These are phyloP conservation scores for Lichina pygmaea DNA, from an alignment of 495 filamentous ascomycete species.

Conservation along the genomic window DNA sequence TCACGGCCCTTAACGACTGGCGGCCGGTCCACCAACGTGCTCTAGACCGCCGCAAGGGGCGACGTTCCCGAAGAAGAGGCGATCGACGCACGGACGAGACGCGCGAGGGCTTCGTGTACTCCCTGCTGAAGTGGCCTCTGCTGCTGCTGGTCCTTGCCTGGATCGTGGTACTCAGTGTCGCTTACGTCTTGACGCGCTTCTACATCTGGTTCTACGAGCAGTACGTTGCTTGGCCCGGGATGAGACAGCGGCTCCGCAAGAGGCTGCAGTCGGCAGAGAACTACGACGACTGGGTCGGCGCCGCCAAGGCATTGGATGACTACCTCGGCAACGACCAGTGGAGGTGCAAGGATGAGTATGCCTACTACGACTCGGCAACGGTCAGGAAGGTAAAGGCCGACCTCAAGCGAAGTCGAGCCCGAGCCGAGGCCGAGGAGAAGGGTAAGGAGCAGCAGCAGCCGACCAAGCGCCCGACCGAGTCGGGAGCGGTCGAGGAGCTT, in stretches of 20 bases:
- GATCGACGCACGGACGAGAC: slow-evolving; percentile 50
- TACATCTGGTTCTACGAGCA: slow-evolving; percentile 83
- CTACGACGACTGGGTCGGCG: slow-evolving; percentile 60
- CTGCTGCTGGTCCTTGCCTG: slow-evolving; percentile 52
- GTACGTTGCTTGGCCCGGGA: slow-evolving; percentile 46
- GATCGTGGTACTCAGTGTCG: slow-evolving; percentile 38
- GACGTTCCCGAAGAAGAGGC: background rate
- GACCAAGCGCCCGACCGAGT: slow-evolving; percentile 7
- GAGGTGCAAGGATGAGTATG: slow-evolving; percentile 74
- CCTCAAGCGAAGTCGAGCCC: slow-evolving; percentile 29
- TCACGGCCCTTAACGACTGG: slow-evolving; percentile 21
- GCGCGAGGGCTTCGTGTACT: slow-evolving; percentile 73
- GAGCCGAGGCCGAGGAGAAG: slow-evolving; percentile 28
- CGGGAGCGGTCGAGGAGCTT: slow-evolving; percentile 41
- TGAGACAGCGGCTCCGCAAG: slow-evolving; percentile 36
- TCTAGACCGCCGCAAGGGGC: slow-evolving; percentile 2
- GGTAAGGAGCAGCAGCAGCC: no score
- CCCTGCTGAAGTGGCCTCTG: slow-evolving; percentile 74
- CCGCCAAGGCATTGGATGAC: slow-evolving; percentile 52
- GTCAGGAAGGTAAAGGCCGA: slow-evolving; percentile 49
- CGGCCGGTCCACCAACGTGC: slow-evolving; percentile 16
- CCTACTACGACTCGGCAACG: slow-evolving; percentile 78
- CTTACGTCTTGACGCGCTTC: slow-evolving; percentile 54
- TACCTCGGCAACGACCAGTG: slow-evolving; percentile 63
- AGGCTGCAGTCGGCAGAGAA: slow-evolving; percentile 39